Evolutionary conservation across 2,329 filamentous ascomycete species (phyloP).

Genomic region (Fulvia fulva): DNA sequence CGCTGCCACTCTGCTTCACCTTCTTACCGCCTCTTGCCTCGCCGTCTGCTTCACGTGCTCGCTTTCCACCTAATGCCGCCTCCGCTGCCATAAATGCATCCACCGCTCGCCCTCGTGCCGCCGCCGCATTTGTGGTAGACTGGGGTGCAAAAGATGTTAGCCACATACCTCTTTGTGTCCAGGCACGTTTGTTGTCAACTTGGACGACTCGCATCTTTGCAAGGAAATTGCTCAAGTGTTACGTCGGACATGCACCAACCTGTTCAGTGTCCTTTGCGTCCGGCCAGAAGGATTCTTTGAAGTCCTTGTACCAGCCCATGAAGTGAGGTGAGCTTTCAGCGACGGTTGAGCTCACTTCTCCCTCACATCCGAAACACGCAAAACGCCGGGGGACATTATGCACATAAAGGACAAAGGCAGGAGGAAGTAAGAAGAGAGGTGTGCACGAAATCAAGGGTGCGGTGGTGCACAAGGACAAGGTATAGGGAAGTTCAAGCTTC

Average conservation of each 20-base stretch:
- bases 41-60: neutral
- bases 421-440: neutral
- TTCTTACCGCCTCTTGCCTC: neutral
- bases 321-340: neutral
- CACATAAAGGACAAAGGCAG: neutral
- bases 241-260: neutral
- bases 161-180: neutral
- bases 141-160: neutral
- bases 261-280: neutral
- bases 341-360: neutral
- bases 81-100: neutral
- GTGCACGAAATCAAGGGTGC: neutral
- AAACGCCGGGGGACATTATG: neutral
- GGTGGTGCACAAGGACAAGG: neutral
- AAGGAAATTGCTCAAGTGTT: neutral
- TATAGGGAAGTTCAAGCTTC: conserved; percentile 1
- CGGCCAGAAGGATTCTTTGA: neutral
- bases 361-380: neutral
- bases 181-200: neutral
- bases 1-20: neutral
- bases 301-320: neutral
- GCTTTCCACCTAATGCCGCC: neutral
- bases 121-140: neutral
- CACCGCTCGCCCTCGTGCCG: neutral
- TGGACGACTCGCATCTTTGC: neutral